These are phyloP conservation scores for Fragaria nilgerrensis DNA, from an alignment of 306 rosid species.

Conservation along the genomic window DNA sequence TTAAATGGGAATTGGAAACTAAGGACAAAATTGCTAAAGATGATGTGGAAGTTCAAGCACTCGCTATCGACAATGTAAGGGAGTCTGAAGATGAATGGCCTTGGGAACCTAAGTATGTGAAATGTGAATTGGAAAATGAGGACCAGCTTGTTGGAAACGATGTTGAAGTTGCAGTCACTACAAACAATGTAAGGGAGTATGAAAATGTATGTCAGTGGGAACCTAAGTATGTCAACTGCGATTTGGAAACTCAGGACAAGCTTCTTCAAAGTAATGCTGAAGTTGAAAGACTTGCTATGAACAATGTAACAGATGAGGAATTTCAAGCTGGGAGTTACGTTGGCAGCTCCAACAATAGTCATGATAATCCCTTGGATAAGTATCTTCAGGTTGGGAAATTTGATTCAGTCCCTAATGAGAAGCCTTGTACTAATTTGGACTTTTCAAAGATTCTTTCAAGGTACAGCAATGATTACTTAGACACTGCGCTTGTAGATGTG, in stretches of 20 bases:
- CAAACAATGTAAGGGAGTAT: not conserved
- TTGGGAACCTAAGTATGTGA: not conserved
- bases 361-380: not conserved
- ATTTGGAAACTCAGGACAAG: not conserved
- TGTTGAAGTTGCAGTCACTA: not conserved
- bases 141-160: not conserved
- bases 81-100: not conserved
- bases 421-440: slow-evolving; percentile 3
- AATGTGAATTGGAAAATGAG: not conserved
- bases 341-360: not conserved
- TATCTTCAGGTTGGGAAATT: not conserved
- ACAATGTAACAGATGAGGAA: not conserved
- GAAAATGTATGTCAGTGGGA: not conserved
- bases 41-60: not conserved
- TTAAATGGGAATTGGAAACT: not conserved
- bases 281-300: not conserved
- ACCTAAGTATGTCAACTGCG: slow-evolving; percentile 6
- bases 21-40: not conserved
- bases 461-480: not conserved
- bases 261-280: not conserved
- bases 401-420: not conserved
- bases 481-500: slow-evolving; percentile 10
- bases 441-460: not conserved
- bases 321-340: not conserved
- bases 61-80: not conserved